A percentile compares a stretch with the other conserved stretches of the same genome.
phyloP scores from a whole-genome alignment of 148 eudicot genomes.

The Chenopodium berlandieri region DNA sequence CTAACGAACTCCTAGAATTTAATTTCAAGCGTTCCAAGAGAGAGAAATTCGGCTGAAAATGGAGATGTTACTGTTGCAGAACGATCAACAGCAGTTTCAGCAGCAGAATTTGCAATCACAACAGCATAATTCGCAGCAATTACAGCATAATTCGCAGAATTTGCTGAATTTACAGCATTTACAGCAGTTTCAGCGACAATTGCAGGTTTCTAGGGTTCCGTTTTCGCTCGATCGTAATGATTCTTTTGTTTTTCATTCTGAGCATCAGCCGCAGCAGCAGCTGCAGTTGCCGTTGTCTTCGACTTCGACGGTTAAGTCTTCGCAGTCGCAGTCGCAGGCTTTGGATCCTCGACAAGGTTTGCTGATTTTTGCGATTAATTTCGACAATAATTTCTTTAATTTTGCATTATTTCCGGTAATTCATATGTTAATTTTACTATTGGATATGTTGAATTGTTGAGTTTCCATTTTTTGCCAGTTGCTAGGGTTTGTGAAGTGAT shows the following conservation, averaged over 20 bases:
- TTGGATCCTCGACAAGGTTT: constrained; percentile 44
- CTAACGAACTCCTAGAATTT: neutral
- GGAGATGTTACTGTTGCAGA: constrained; percentile 53
- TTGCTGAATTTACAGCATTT: constrained; percentile 20
- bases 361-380: neutral
- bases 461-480: neutral
- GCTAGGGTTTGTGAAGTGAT: neutral
- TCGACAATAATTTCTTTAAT: neutral
- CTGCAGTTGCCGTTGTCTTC: constrained; percentile 25
- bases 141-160: constrained; percentile 22
- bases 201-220: constrained; percentile 52
- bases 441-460: neutral
- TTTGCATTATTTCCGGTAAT: neutral
- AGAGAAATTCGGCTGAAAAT: neutral
- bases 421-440: neutral
- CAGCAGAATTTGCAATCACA: constrained; percentile 14
- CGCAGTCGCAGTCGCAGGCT: constrained; percentile 44
- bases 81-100: constrained; percentile 44
- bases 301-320: constrained; percentile 31
- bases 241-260: constrained; percentile 31
- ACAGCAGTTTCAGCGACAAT: constrained; percentile 33
- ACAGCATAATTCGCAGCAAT: constrained; percentile 24
- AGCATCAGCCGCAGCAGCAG: constrained; percentile 19
- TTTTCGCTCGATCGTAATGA: constrained; percentile 41
- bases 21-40: neutral